These are phyloP conservation scores for Saccharomycopsis malanga DNA, from an alignment of 805 yeast species.

Conservation along the genomic window DNA sequence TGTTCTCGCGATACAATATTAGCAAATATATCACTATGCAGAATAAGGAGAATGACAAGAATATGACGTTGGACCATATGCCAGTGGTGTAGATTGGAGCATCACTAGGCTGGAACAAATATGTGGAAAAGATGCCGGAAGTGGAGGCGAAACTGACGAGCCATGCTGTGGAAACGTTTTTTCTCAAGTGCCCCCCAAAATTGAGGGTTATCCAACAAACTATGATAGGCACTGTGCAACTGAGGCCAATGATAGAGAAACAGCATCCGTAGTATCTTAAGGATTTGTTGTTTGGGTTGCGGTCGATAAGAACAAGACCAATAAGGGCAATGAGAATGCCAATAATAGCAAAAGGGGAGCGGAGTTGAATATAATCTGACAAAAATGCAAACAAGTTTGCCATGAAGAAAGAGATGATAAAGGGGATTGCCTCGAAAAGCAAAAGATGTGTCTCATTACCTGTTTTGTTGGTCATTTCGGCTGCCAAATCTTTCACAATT, in stretches of 20 bases:
- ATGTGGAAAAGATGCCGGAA: constrained; percentile 16
- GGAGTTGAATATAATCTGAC: constrained; percentile 4
- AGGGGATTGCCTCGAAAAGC: constrained; percentile 17
- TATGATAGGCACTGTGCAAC: constrained; percentile 15
- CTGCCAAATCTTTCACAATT: constrained; percentile 5
- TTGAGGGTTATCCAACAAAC: constrained; percentile 21
- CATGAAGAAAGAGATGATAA: constrained; percentile 13
- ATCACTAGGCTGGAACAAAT: constrained; percentile 9
- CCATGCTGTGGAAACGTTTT: constrained; percentile 18
- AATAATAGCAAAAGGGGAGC: constrained; percentile 15
- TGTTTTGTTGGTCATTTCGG: not conserved
- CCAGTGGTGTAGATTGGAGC: constrained; percentile 11
- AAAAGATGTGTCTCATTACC: constrained; percentile 1
- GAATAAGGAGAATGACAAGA: constrained; percentile 8
- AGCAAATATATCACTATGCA: constrained; percentile 8
- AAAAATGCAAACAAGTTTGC: constrained; percentile 14
- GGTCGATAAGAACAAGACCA: constrained; percentile 12
- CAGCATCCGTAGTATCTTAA: constrained; percentile 11
- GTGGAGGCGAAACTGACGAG: constrained; percentile 11
- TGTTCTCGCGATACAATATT: constrained; percentile 7
- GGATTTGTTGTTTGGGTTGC: not conserved
- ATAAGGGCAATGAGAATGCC: constrained; percentile 6
- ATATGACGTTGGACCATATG: constrained; percentile 12
- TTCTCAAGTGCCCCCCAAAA: constrained; percentile 20
- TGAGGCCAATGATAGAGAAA: constrained; percentile 13